These are phyloP conservation scores for Aspergillus novoparasiticus DNA, from an alignment of 2,329 filamentous ascomycete genomes.

Conservation along the genomic window DNA sequence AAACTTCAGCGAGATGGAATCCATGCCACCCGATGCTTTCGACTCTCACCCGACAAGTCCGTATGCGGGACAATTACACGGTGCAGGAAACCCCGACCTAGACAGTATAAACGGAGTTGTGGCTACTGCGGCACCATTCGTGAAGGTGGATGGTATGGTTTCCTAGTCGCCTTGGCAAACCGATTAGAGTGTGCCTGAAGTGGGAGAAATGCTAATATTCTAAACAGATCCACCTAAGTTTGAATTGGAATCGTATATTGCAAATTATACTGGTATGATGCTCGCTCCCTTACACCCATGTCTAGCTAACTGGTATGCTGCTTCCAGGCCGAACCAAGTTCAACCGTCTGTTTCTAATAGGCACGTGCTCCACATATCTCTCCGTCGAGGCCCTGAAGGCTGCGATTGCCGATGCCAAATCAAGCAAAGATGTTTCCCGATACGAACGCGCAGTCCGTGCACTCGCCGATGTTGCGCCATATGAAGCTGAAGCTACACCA, in stretches of 20 bases:
- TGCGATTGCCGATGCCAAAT: constrained; percentile 75
- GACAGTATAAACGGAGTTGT: constrained; percentile 11
- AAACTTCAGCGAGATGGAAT: constrained; percentile 27
- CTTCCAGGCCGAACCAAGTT: constrained; percentile 73
- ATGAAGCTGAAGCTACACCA: constrained; percentile 66
- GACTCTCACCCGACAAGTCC: constrained; percentile 22
- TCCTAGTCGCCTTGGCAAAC: constrained; percentile 7
- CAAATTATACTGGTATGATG: constrained; percentile 77
- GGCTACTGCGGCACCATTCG: constrained; percentile 11
- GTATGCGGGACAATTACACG: constrained; percentile 13
- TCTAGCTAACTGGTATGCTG: constrained; percentile 9
- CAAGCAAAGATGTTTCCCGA: constrained; percentile 69
- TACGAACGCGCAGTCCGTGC: constrained; percentile 71
- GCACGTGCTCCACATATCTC: constrained; percentile 73
- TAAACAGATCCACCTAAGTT: constrained; percentile 75
- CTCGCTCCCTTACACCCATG: background rate
- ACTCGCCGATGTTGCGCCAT: constrained; percentile 64
- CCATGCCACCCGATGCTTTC: constrained; percentile 29
- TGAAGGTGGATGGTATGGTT: constrained; percentile 36
- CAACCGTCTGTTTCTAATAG: constrained; percentile 80
- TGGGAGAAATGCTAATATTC: constrained; percentile 11
- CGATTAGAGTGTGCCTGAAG: background rate
- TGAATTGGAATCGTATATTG: constrained; percentile 86
- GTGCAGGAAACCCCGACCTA: constrained; percentile 6
- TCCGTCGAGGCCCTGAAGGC: constrained; percentile 78